Evolutionary conservation across 176 grass and related monocot species (phyloP).

Genomic region (Triticum dicoccoides): DNA sequence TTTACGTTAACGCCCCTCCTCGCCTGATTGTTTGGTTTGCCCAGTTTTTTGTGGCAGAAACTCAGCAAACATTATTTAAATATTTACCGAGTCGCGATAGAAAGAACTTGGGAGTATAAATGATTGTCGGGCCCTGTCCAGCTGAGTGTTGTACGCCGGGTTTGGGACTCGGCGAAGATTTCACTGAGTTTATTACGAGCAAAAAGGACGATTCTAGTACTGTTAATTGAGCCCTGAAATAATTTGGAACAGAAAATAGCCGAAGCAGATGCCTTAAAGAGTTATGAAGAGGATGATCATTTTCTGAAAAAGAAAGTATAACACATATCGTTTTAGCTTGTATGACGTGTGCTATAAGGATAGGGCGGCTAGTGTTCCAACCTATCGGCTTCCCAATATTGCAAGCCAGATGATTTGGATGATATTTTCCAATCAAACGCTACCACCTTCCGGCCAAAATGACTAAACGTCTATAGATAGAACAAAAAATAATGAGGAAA

Average conservation of each 20-base stretch:
- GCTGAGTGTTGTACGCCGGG: too few relatives aligned
- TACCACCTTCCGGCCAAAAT: not conserved
- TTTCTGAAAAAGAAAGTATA: not conserved
- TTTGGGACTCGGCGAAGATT: too few relatives aligned
- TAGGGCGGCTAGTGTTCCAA: not conserved
- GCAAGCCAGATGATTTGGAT: not conserved
- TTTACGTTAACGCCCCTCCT: too few relatives aligned
- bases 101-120: too few relatives aligned
- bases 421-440: not conserved
- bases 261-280: not conserved
- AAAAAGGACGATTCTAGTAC: too few relatives aligned
- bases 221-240: not conserved
- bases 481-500: not conserved
- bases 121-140: too few relatives aligned
- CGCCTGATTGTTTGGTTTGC: too few relatives aligned
- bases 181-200: too few relatives aligned
- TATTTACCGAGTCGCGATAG: too few relatives aligned
- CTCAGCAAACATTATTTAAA: too few relatives aligned
- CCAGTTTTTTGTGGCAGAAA: too few relatives aligned
- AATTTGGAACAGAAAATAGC: not conserved
- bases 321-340: not conserved
- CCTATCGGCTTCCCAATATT: not conserved
- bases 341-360: not conserved
- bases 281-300: not conserved
- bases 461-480: not conserved